Percentiles rank a stretch among this genome's conserved stretches.
Conservation (phyloP, 352 stramenopile genomes). For the Aphanomyces euteiches region DNA sequence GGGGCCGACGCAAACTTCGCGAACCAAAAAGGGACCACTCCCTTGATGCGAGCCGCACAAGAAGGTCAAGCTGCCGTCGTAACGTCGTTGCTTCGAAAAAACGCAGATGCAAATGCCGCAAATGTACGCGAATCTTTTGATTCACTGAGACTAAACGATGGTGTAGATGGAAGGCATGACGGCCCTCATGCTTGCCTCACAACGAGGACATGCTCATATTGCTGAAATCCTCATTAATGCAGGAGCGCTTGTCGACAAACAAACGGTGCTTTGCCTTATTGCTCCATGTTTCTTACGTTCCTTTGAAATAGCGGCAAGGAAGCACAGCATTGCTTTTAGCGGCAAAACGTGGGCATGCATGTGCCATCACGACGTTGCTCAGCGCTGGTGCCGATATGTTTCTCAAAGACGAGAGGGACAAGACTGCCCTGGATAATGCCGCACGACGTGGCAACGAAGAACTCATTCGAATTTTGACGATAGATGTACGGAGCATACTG, state of each 20-base stretch:
- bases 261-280: constrained; percentile 41
- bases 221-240: constrained; percentile 76
- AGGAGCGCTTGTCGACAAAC: constrained; percentile 83
- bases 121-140: constrained; percentile 42
- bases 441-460: constrained; percentile 77
- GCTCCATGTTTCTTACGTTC: constrained; percentile 1
- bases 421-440: constrained; percentile 78
- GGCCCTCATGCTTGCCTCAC: constrained; percentile 77
- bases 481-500: constrained; percentile 41
- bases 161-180: constrained; percentile 83
- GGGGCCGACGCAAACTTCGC: constrained; percentile 75
- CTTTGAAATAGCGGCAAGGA: constrained; percentile 47
- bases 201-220: constrained; percentile 76
- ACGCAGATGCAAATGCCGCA: constrained; percentile 61
- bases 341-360: constrained; percentile 74
- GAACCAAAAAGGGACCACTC: constrained; percentile 85
- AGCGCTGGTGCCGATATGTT: constrained; percentile 82
- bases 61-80: constrained; percentile 78
- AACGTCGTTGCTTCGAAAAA: constrained; percentile 64
- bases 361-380: constrained; percentile 71
- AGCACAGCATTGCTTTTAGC: constrained; percentile 80
- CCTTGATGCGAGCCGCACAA: constrained; percentile 80
- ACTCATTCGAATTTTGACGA: constrained; percentile 81
- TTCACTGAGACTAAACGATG: not conserved
- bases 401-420: constrained; percentile 82